Conservation (phyloP, 139 green algal species). For the Spirogloea muscicola region DNA sequence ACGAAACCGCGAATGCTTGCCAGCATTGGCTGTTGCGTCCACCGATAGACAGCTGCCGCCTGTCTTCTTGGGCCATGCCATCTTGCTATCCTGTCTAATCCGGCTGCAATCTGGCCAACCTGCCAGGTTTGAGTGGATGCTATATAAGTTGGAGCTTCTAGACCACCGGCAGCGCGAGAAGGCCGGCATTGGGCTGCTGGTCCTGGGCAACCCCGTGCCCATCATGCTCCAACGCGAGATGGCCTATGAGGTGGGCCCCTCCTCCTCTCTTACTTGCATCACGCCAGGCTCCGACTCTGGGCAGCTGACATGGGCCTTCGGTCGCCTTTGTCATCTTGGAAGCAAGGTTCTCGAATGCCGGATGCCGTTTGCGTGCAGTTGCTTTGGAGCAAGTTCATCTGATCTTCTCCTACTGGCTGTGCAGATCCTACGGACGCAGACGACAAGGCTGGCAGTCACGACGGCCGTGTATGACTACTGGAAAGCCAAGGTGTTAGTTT, state of each 20-base stretch:
- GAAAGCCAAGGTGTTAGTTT: slow-evolving; percentile 60
- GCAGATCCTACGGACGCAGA: slow-evolving; percentile 17
- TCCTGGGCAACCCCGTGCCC: slow-evolving; percentile 12
- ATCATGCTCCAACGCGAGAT: slow-evolving; percentile 18
- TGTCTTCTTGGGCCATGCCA: no score
- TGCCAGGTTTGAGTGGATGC: slow-evolving; percentile 66
- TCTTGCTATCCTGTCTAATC: no score
- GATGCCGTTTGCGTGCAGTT: no score
- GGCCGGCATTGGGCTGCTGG: slow-evolving; percentile 31
- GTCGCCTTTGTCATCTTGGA: no score
- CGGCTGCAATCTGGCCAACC: not conserved
- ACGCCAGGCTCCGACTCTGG: no score
- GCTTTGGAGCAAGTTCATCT: no score
- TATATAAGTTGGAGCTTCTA: slow-evolving; percentile 76
- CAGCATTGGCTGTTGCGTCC: no score
- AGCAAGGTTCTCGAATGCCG: no score
- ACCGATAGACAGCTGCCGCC: no score
- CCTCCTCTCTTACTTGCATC: not conserved
- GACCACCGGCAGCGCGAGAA: slow-evolving; percentile 68
- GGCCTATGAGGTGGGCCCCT: slow-evolving; percentile 23
- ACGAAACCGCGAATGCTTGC: no score
- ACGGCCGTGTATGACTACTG: slow-evolving; percentile 88
- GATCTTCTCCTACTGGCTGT: no score
- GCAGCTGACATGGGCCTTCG: no score
- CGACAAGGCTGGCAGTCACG: slow-evolving; percentile 8